These are phyloP conservation scores for Globisporangium ultimum DNA, from an alignment of 352 stramenopile species.

Conservation along the genomic window DNA sequence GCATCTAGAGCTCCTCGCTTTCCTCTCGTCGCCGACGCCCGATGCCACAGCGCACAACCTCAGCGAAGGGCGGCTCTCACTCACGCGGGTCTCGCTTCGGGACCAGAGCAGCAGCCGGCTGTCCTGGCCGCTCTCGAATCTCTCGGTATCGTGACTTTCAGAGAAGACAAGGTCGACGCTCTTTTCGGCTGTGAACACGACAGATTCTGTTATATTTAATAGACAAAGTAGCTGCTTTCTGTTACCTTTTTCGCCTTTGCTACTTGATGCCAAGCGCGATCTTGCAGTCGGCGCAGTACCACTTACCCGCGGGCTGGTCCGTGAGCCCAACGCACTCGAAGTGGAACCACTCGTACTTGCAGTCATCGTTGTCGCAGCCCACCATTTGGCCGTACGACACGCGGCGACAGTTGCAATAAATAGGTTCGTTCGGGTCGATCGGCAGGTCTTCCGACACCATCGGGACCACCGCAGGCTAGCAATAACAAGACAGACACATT, in stretches of 20 bases:
- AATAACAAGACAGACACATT: constrained; percentile 1
- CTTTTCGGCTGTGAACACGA: too few relatives aligned
- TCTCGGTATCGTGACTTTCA: not conserved
- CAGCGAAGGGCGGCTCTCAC: constrained; percentile 6
- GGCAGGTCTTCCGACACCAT: constrained; percentile 71
- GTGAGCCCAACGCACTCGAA: constrained; percentile 87
- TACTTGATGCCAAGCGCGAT: constrained; percentile 64
- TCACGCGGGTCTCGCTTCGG: constrained; percentile 14
- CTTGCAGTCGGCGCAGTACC: constrained; percentile 86
- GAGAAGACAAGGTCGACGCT: too few relatives aligned
- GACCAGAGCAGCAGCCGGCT: constrained; percentile 7
- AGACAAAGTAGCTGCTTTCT: constrained; percentile 4
- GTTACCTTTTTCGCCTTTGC: not conserved
- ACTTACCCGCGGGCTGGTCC: constrained; percentile 76
- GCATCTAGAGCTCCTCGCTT: constrained; percentile 31
- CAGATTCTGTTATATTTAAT: constrained; percentile 9
- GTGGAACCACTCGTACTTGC: constrained; percentile 93
- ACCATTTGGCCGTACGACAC: constrained; percentile 92
- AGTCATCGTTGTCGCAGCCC: constrained; percentile 91
- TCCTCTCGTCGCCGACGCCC: constrained; percentile 24
- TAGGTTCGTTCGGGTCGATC: constrained; percentile 85
- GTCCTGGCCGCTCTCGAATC: not conserved
- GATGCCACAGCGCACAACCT: not conserved
- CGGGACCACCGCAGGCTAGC: constrained; percentile 23
- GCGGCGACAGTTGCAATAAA: constrained; percentile 84